These are phyloP conservation scores for Salmacisia buchloeana DNA, from an alignment of 1,284 basidiomycete genomes.

Conservation along the genomic window DNA sequence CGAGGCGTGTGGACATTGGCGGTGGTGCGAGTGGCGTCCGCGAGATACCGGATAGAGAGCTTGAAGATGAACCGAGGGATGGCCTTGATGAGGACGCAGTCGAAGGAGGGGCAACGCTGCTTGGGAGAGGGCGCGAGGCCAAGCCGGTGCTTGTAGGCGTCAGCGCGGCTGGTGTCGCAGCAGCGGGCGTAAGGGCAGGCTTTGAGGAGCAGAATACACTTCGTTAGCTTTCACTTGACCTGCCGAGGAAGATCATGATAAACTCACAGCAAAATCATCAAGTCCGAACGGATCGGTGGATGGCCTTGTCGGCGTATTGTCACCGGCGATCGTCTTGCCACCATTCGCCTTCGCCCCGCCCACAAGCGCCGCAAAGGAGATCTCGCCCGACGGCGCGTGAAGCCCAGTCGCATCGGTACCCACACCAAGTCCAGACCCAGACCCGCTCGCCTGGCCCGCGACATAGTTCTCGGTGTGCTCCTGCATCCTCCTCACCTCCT, in stretches of 20 bases:
- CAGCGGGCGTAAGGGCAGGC: neutral
- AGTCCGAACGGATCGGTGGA: conserved; percentile 29
- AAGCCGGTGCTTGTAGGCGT: conserved; percentile 25
- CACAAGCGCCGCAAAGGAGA: conserved; percentile 45
- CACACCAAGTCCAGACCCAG: conserved; percentile 18
- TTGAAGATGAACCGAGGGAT: too few species aligned
- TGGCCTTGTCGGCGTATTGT: neutral
- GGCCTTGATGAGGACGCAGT: neutral
- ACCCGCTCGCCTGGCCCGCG: conserved; percentile 2
- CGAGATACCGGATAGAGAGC: neutral
- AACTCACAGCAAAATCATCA: conserved; percentile 19
- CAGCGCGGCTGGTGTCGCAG: conserved; percentile 12
- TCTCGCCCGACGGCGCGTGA: conserved; percentile 23
- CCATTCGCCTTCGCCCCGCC: conserved; percentile 23
- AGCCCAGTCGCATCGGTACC: too few species aligned
- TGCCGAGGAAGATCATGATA: neutral
- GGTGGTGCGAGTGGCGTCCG: neutral
- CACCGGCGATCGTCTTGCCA: conserved; percentile 12
- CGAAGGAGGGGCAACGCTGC: conserved; percentile 16
- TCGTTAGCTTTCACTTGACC: neutral
- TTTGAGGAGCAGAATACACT: conserved; percentile 9
- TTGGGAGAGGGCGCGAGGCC: conserved; percentile 5
- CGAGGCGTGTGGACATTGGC: neutral
- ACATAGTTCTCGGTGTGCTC: conserved; percentile 40
- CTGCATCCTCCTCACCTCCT: conserved; percentile 33